Conservation (phyloP, 2,329 filamentous ascomycete genomes). For the Aspergillus ibericus region DNA sequence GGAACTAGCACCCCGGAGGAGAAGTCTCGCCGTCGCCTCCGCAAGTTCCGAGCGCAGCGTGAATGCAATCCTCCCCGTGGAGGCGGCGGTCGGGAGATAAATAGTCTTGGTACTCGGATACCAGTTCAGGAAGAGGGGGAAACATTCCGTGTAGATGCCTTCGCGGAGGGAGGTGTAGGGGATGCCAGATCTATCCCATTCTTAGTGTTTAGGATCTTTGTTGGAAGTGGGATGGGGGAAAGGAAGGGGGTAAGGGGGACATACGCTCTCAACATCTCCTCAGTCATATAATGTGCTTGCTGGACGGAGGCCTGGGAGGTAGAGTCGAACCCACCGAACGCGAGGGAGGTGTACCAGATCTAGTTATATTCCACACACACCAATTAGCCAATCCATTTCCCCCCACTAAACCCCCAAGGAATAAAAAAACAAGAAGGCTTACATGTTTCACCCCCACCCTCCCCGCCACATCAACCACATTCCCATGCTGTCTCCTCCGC, state of each 20-base stretch:
- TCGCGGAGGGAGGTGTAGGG: slow-evolving; percentile 58
- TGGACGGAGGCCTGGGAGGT: slow-evolving; percentile 54
- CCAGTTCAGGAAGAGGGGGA: slow-evolving; percentile 57
- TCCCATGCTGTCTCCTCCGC: slow-evolving; percentile 48
- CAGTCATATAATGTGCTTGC: slow-evolving; percentile 59
- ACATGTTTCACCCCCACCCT: slow-evolving; percentile 54
- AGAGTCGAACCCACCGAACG: slow-evolving; percentile 51
- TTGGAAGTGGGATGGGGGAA: background rate
- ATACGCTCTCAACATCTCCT: slow-evolving; percentile 50
- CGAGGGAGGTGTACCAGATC: slow-evolving; percentile 60
- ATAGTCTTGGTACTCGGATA: slow-evolving; percentile 35
- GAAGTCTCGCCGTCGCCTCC: slow-evolving; percentile 54
- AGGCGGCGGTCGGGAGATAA: slow-evolving; percentile 17
- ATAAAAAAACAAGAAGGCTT: slow-evolving; percentile 8
- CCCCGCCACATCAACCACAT: slow-evolving; percentile 56
- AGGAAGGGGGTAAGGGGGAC: background rate
- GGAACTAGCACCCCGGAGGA: too few relatives aligned
- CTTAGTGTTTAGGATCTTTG: too few relatives aligned
- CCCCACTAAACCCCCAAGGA: background rate
- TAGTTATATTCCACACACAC: slow-evolving; percentile 9
- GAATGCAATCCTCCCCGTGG: slow-evolving; percentile 48
- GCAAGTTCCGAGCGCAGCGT: slow-evolving; percentile 56
- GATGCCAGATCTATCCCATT: slow-evolving; percentile 42
- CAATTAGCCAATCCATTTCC: background rate
- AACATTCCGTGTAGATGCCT: slow-evolving; percentile 61